phyloP scores from a whole-genome alignment of 1,284 basidiomycete species.

The Sanghuangporus weigelae region DNA sequence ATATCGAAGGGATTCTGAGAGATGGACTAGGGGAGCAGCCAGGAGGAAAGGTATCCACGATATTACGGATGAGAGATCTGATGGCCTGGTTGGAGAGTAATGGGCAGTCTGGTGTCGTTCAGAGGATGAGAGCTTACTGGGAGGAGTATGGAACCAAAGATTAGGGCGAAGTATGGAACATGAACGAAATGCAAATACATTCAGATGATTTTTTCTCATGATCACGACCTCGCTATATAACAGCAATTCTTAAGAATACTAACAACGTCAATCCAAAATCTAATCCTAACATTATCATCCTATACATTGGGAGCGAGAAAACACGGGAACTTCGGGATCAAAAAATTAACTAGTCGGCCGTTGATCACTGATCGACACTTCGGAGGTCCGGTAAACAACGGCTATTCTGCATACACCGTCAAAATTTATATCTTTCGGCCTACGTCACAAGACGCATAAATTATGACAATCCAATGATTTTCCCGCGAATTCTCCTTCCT shows the following conservation, averaged over 20 bases:
- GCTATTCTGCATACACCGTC: not conserved
- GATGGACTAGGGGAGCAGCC: conserved; percentile 44
- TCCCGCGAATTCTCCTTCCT: no score
- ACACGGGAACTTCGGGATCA: no score
- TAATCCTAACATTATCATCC: no score
- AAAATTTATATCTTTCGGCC: no score
- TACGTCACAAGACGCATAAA: no score
- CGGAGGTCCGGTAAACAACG: not conserved
- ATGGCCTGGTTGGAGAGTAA: conserved; percentile 77
- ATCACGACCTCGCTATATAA: not conserved
- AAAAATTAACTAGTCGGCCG: no score
- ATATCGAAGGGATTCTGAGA: conserved; percentile 74
- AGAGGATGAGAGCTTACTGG: conserved; percentile 78
- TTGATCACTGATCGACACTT: not conserved
- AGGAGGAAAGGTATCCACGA: conserved; percentile 61
- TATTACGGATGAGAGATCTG: conserved; percentile 84
- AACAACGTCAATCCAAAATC: no score
- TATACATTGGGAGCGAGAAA: no score
- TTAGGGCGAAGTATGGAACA: not conserved
- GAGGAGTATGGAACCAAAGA: conserved; percentile 62
- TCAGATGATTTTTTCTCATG: not conserved
- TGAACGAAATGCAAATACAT: not conserved
- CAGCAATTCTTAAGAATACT: no score
- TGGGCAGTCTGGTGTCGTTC: conserved; percentile 61
- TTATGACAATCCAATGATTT: no score